Evolutionary conservation across 768 basidiomycete species (phyloP).

Genomic region (Coprinopsis strossmayeri): DNA sequence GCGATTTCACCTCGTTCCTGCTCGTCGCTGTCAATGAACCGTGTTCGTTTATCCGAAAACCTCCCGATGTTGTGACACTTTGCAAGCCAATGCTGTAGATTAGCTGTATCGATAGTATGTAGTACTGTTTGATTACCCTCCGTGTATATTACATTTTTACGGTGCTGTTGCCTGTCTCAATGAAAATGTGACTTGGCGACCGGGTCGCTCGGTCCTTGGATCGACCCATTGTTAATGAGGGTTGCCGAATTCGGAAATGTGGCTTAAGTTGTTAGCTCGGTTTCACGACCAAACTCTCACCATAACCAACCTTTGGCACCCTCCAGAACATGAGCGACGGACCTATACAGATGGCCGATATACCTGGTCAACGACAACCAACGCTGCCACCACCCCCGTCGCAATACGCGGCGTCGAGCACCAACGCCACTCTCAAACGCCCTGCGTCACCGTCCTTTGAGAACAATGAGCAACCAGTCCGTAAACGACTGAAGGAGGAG

Average conservation of each 20-base stretch:
- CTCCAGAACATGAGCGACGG: conserved; percentile 12
- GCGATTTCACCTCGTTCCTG: no score
- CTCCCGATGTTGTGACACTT: no score
- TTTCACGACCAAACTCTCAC: conserved; percentile 15
- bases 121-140: no score
- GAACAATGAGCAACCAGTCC: conserved; percentile 29
- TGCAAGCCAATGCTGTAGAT: no score
- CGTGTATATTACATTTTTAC: no score
- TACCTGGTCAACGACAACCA: conserved; percentile 7
- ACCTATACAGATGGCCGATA: conserved; percentile 3
- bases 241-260: conserved; percentile 23
- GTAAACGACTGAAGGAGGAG: conserved; percentile 57
- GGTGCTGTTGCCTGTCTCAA: no score
- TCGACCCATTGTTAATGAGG: conserved; percentile 12
- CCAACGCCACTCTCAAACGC: conserved; percentile 41
- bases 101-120: no score
- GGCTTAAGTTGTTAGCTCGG: conserved; percentile 22
- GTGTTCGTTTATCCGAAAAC: no score
- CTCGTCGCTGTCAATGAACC: no score
- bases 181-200: conserved; percentile 2
- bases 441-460: conserved; percentile 57
- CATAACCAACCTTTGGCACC: conserved; percentile 15
- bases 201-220: conserved; percentile 1
- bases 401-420: conserved; percentile 11
- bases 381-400: conserved; percentile 3